Evolutionary conservation across 306 rosid species (phyloP), one percentile per base, ranked within the genome.

Genomic region (barrel medic (Medicago truncatula)): DNA sequence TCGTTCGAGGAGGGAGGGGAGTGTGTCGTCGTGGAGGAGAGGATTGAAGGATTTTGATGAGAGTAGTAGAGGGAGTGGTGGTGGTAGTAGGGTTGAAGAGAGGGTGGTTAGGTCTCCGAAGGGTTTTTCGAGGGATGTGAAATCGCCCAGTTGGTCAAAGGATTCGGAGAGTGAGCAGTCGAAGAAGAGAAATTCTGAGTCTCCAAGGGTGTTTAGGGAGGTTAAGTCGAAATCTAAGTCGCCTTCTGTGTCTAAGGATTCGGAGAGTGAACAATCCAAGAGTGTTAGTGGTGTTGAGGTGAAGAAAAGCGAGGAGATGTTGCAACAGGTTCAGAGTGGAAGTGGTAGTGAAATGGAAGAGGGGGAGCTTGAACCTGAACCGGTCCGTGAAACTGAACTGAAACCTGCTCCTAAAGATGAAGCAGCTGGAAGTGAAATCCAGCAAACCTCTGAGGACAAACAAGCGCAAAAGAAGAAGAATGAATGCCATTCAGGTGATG

Each of bases 161-260:
- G 98, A 96, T 43, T 96, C 98, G 0, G 93, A 88, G 71, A 92
- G 99, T 31, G 99, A 92, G 73, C 97, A 88, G 49, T 92, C 98
- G 3, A 90, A 85, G 89, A 85, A 80, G 82, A 80, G 84, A 74
- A 82, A 82, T 76, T 67, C 86, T 68, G 20, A 17, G 12, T 72
- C 89, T 38, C 80, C 85, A 0, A 76, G 83, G 56, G 82, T 76
- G 64, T 46, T 70, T 16, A 82, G 78, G 62, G 89, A 85, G 50
- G 81, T 84, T 0, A 86, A 84, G 73, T 84, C 88, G 4, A 84
- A 79, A 65, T 87, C 90, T 0, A 87, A 87, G 81, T 87, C 88
- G 14, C 90, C 88, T 8, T 64, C 83, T 59, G 82, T 83, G 82
- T 86, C 90, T 10, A 87, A 80, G 83, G 88, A 84, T 70, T 87